These are phyloP conservation scores for Didymella exigua DNA, from an alignment of 2,329 filamentous ascomycete genomes.

Conservation along the genomic window DNA sequence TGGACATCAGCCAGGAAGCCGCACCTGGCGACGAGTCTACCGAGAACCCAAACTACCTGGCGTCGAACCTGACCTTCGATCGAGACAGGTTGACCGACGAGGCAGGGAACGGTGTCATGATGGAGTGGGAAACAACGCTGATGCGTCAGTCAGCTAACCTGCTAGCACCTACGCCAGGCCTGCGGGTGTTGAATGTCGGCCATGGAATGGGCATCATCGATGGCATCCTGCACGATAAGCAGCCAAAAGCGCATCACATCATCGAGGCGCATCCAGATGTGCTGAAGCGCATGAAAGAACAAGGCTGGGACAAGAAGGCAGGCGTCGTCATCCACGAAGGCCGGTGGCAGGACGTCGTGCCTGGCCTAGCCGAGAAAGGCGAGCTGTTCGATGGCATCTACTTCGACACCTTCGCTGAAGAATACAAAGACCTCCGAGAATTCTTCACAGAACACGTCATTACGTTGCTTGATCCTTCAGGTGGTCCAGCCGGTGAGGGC, in stretches of 20 bases:
- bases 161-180: constrained; percentile 46
- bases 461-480: constrained; percentile 69
- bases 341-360: constrained; percentile 57
- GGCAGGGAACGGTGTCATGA: constrained; percentile 59
- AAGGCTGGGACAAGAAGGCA: constrained; percentile 56
- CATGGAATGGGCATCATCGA: constrained; percentile 61
- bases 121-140: constrained; percentile 59
- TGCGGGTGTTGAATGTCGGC: constrained; percentile 57
- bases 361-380: constrained; percentile 51
- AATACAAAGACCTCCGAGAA: constrained; percentile 80
- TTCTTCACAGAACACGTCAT: constrained; percentile 92
- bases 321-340: constrained; percentile 57
- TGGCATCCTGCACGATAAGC: constrained; percentile 52
- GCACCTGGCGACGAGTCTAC: constrained; percentile 44
- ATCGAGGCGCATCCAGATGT: constrained; percentile 59
- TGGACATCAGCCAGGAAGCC: constrained; percentile 36
- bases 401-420: constrained; percentile 97
- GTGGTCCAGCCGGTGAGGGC: constrained; percentile 48
- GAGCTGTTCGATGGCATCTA: constrained; percentile 67
- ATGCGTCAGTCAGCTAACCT: constrained; percentile 55
- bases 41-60: constrained; percentile 56
- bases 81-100: constrained; percentile 55
- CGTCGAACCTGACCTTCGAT: constrained; percentile 55
- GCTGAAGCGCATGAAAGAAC: constrained; percentile 51
- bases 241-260: constrained; percentile 55